These are phyloP conservation scores for Mortierella sp. DNA, from an alignment of 371 early-diverging fungal genomes.

Conservation along the genomic window DNA sequence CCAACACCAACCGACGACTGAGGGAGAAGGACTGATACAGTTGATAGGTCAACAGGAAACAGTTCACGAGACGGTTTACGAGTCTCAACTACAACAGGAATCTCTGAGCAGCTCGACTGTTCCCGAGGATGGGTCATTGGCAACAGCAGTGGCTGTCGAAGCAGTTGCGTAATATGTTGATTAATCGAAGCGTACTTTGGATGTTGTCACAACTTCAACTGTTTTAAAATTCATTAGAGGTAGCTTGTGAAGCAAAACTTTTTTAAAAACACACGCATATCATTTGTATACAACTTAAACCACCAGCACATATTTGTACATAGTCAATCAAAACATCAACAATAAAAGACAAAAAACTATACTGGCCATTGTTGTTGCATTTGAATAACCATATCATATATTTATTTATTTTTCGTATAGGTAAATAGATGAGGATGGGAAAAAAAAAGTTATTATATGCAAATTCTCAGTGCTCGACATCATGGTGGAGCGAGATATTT, in stretches of 20 bases:
- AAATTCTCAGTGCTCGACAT: neutral
- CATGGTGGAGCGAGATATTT: neutral
- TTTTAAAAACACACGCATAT: too few species aligned
- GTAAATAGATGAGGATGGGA: neutral
- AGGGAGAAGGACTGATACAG: neutral
- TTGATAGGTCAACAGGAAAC: neutral
- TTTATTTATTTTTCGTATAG: neutral
- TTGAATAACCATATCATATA: neutral
- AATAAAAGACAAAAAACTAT: constrained; percentile 5
- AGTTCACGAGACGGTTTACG: neutral
- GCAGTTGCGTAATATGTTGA: constrained; percentile 5
- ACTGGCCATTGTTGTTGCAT: too few species aligned
- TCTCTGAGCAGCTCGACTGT: neutral
- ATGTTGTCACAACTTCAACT: too few species aligned
- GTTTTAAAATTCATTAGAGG: too few species aligned
- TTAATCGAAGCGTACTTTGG: too few species aligned
- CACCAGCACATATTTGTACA: neutral
- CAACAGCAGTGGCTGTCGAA: neutral
- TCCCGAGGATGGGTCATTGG: neutral
- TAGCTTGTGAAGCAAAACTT: neutral
- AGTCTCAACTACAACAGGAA: neutral
- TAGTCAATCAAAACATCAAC: neutral
- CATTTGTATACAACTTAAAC: neutral
- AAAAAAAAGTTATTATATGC: neutral
- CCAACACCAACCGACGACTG: neutral